A percentile compares a stretch with the other conserved stretches of the same genome.
Conservation (phyloP, 2,329 filamentous ascomycete genomes). For the Aspergillus niger region DNA sequence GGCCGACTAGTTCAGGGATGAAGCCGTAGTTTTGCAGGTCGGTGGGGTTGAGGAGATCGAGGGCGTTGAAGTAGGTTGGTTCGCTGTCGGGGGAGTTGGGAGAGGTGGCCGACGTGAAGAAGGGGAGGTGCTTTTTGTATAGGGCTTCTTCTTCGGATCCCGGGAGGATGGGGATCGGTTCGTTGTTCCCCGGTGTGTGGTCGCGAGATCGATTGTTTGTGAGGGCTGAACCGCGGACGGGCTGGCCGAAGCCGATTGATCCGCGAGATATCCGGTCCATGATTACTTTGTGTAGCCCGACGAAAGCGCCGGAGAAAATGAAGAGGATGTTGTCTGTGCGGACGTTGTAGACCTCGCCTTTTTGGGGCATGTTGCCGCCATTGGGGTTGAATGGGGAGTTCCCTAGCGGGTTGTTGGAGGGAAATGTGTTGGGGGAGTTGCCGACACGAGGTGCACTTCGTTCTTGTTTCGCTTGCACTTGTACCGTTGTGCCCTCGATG, state of each 20-base stretch:
- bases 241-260: conserved; percentile 88
- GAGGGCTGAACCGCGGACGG: conserved; percentile 61
- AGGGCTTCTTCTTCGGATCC: conserved; percentile 66
- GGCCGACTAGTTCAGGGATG: conserved; percentile 94
- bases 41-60: conserved; percentile 73
- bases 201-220: conserved; percentile 29
- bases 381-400: conserved; percentile 34
- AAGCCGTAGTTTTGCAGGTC: conserved; percentile 85
- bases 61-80: conserved; percentile 56
- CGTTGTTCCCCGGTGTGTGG: conserved; percentile 28
- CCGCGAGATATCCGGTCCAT: conserved; percentile 82
- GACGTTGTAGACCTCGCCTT: conserved; percentile 68
- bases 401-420: conserved; percentile 41
- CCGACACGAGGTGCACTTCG: conserved; percentile 43
- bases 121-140: conserved; percentile 61
- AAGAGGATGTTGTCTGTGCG: conserved; percentile 97
- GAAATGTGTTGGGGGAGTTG: conserved; percentile 42
- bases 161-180: conserved; percentile 56
- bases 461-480: conserved; percentile 77
- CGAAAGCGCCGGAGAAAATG: conserved; percentile 93
- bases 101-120: conserved; percentile 59
- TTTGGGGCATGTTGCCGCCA: conserved; percentile 41
- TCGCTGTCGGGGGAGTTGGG: conserved; percentile 38
- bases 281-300: conserved; percentile 84
- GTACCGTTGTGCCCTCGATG: conserved; percentile 91